phyloP scores from a whole-genome alignment of 768 basidiomycete species.

The Macrolepiota dolichaula region DNA sequence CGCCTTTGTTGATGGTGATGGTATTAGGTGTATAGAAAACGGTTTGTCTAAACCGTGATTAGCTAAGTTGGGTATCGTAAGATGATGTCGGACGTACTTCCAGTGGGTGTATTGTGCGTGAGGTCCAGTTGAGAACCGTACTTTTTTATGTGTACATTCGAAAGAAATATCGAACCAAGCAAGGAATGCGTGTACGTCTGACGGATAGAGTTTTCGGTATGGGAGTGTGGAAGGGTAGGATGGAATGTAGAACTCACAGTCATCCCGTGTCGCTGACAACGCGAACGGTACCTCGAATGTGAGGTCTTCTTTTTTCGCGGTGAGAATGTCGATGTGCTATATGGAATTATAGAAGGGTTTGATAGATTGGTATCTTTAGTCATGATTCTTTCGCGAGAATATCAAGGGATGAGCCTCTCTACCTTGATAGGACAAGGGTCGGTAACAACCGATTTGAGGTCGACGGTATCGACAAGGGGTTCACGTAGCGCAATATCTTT shows the following conservation, averaged over 20 bases:
- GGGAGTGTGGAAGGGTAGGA: background rate
- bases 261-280: slow-evolving; percentile 80
- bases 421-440: slow-evolving; percentile 91
- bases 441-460: slow-evolving; percentile 91
- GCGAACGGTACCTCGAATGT: slow-evolving; percentile 80
- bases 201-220: background rate
- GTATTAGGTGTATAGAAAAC: slow-evolving; percentile 95
- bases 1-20: slow-evolving; percentile 63
- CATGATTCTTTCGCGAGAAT: background rate
- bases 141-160: slow-evolving; percentile 92
- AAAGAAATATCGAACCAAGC: slow-evolving; percentile 99
- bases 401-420: slow-evolving; percentile 13
- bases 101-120: slow-evolving; percentile 96
- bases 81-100: slow-evolving; percentile 61
- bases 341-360: slow-evolving; percentile 10
- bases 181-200: slow-evolving; percentile 96
- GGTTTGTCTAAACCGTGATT: slow-evolving; percentile 66
- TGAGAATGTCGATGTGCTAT: slow-evolving; percentile 86
- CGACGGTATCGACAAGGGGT: slow-evolving; percentile 98
- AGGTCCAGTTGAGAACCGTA: slow-evolving; percentile 95
- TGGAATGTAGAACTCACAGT: slow-evolving; percentile 59
- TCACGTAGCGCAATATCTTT: slow-evolving; percentile 97
- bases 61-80: background rate
- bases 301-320: slow-evolving; percentile 94
- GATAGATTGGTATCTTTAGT: background rate